Evolutionary conservation across 176 grass and related monocot genomes (phyloP).

Genomic region (Oryza brachyantha): DNA sequence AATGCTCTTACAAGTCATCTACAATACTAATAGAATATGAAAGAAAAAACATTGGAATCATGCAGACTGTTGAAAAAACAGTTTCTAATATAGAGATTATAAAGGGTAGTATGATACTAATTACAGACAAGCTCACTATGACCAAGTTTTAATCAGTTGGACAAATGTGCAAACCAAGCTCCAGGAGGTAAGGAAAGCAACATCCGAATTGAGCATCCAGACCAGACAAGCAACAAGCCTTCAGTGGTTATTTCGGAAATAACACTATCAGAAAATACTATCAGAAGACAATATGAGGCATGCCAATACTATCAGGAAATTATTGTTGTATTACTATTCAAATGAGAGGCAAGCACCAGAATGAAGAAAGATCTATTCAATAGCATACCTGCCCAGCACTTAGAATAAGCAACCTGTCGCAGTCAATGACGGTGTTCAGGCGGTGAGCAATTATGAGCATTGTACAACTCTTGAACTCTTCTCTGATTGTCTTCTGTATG

Average conservation of each 20-base stretch:
- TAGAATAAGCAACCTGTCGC: constrained; percentile 87
- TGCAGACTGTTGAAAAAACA: not conserved
- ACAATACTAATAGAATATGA: not conserved
- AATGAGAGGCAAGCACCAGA: constrained; percentile 16
- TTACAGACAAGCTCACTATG: not conserved
- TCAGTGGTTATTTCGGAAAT: not conserved
- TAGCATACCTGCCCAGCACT: constrained; percentile 71
- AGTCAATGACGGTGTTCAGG: constrained; percentile 95
- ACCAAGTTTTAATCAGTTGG: not conserved
- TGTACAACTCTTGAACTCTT: constrained; percentile 98
- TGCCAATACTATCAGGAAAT: not conserved
- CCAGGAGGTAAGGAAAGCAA: not conserved
- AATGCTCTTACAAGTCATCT: not conserved
- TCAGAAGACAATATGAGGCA: too few relatives aligned
- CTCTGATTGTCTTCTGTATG: constrained; percentile 98
- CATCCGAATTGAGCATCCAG: not conserved
- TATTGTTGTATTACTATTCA: not conserved
- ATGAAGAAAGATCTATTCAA: not conserved
- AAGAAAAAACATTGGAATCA: not conserved
- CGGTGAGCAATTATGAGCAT: constrained; percentile 98
- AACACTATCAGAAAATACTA: not conserved
- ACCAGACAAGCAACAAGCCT: not conserved
- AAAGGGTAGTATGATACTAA: not conserved
- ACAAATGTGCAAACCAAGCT: not conserved
- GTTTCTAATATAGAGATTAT: not conserved